phyloP scores from a whole-genome alignment of 192 early-diverging fungal species.

The Coemansia sp. region DNA sequence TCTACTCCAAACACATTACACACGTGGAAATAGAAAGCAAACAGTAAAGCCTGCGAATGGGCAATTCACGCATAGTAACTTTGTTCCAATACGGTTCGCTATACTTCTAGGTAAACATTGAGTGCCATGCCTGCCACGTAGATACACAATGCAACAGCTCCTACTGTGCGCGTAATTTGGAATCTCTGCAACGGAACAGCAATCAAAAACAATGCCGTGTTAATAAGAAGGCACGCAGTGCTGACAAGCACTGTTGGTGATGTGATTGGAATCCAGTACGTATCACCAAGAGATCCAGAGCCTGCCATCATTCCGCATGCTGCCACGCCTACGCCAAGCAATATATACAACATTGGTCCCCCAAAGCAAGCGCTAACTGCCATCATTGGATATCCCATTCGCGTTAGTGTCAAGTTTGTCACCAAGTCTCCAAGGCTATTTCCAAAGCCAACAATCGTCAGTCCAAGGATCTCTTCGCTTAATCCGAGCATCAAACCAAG shows the following conservation, averaged over 20 bases:
- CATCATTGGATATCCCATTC: slow-evolving; percentile 91
- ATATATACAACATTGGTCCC: slow-evolving; percentile 84
- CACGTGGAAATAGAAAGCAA: neutral
- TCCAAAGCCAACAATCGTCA: slow-evolving; percentile 85
- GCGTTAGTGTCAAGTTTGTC: slow-evolving; percentile 88
- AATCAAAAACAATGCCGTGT: slow-evolving; percentile 60
- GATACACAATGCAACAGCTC: slow-evolving; percentile 58
- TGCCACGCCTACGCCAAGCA: slow-evolving; percentile 83
- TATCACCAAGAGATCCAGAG: slow-evolving; percentile 33
- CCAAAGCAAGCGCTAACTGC: slow-evolving; percentile 94
- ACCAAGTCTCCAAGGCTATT: slow-evolving; percentile 88
- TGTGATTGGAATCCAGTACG: slow-evolving; percentile 59
- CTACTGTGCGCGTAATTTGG: slow-evolving; percentile 62
- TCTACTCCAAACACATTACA: no score
- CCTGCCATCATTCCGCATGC: slow-evolving; percentile 61
- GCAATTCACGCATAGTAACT: neutral
- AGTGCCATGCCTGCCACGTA: slow-evolving; percentile 63
- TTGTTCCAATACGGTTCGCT: slow-evolving; percentile 6
- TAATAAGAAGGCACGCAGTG: slow-evolving; percentile 64
- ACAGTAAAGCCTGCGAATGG: neutral
- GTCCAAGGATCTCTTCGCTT: slow-evolving; percentile 77
- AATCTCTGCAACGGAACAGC: slow-evolving; percentile 65
- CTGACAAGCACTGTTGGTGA: slow-evolving; percentile 72
- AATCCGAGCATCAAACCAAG: slow-evolving; percentile 76
- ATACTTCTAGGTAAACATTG: slow-evolving; percentile 63